A percentile compares a stretch with the other conserved stretches of the same genome.
These are phyloP conservation scores for Rhodamnia rubescens DNA, from an alignment of 345 rosid genomes.

Conservation along the genomic window DNA sequence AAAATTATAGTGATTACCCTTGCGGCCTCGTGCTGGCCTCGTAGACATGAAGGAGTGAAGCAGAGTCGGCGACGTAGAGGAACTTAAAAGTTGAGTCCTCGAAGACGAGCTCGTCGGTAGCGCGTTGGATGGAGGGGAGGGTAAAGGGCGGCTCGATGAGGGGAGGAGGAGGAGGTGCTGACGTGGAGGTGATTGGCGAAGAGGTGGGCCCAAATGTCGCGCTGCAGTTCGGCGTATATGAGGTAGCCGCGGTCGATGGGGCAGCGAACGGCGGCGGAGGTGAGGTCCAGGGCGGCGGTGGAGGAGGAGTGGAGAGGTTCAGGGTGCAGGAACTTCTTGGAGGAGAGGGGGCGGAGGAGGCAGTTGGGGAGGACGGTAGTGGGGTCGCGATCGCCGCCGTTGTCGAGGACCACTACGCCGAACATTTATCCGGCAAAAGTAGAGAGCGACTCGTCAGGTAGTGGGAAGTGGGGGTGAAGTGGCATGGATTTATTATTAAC, in stretches of 20 bases:
- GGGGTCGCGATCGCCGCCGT: conserved; percentile 89
- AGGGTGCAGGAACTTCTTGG: conserved; percentile 65
- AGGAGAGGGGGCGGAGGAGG: conserved; percentile 70
- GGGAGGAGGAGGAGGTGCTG: conserved; percentile 42
- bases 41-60: conserved; percentile 71
- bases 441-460: background rate
- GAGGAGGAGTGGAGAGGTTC: conserved; percentile 5
- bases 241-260: conserved; percentile 95
- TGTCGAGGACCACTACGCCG: conserved; percentile 68
- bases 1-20: background rate
- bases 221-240: conserved; percentile 72
- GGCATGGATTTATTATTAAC: no score
- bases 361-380: conserved; percentile 65
- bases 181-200: conserved; percentile 49
- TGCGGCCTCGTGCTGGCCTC: conserved; percentile 63
- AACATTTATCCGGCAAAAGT: background rate
- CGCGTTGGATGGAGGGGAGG: conserved; percentile 64
- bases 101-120: conserved; percentile 84
- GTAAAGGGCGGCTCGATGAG: conserved; percentile 71
- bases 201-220: conserved; percentile 86
- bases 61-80: conserved; percentile 53
- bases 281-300: no score
- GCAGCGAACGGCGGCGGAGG: conserved; percentile 81
- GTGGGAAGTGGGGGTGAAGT: background rate
- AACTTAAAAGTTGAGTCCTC: conserved; percentile 72